Percentiles rank a stretch among this genome's conserved stretches.
Evolutionary conservation across 202 grass and related monocot species (phyloP).

Genomic region (Panicum virgatum): DNA sequence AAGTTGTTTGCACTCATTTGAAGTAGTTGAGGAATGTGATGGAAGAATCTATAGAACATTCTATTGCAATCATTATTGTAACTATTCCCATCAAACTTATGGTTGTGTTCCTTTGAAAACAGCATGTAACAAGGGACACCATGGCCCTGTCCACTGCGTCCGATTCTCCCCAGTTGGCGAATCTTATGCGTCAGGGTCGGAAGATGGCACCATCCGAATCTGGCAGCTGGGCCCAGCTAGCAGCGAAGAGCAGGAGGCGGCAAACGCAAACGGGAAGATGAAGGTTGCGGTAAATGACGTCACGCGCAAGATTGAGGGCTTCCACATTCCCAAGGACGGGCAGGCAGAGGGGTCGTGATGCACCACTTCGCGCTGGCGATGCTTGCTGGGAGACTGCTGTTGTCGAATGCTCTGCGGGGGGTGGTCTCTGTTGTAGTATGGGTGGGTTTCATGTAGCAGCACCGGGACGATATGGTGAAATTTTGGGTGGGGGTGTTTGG

Average conservation of each 20-base stretch:
- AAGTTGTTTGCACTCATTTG: background rate
- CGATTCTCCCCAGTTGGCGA: constrained; percentile 62
- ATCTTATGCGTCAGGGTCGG: constrained; percentile 77
- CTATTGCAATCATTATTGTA: background rate
- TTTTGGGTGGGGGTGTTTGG: background rate
- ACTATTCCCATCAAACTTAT: background rate
- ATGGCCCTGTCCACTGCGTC: constrained; percentile 77
- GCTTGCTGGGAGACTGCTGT: background rate
- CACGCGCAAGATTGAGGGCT: constrained; percentile 55
- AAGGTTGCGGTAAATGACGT: constrained; percentile 52
- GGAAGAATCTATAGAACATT: background rate
- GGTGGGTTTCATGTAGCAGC: background rate
- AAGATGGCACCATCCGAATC: constrained; percentile 82
- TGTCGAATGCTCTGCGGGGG: background rate
- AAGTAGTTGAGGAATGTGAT: background rate
- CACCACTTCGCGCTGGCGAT: background rate
- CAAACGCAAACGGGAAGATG: constrained; percentile 46
- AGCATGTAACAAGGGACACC: constrained; percentile 90
- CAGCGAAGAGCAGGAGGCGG: constrained; percentile 44
- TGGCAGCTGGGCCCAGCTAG: constrained; percentile 58
- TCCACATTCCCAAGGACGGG: constrained; percentile 49
- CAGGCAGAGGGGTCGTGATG: constrained; percentile 39
- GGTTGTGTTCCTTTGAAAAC: constrained; percentile 5
- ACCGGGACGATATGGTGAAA: background rate
- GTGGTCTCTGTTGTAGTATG: background rate